Base-by-base conservation (phyloP, 2,329 filamentous ascomycete genomes). In the Claviceps sp. region DNA sequence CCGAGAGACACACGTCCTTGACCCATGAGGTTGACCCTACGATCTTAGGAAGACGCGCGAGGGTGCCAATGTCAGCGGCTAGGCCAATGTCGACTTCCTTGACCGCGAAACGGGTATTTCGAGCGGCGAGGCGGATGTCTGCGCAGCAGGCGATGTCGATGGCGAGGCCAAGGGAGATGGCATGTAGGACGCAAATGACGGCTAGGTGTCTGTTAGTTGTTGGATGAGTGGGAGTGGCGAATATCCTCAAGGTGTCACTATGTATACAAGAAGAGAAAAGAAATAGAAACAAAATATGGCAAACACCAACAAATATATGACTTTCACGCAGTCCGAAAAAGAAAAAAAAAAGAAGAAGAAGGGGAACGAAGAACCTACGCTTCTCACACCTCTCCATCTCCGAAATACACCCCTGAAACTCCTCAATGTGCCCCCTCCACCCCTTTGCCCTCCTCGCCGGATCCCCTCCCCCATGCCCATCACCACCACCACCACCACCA, bases 371-470 rank as follows among this genome's bases (percentile, higher is more conserved):
- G 14, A 13, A 54, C 54, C 7, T 48, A 84, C 81, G 88, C 70
- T 97, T 97, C 70, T 93, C 86, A 68, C 91, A 97, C 59, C 77
- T 82, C 66, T 96, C 91, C 50, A 95, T 72, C 14, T 82, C 77
- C 1, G 75, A 76, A 56, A 98, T 82, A 61, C 82, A 85, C 50
- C 78, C 76, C 67, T 98, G 93, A 66, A 96, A 94, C 56, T 88
- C 81, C 55, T 76, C 68, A 53, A 97, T 83, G 64, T 88, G 78
- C 37, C 81, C 76, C 48, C 86, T 77, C 48, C 90, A 61, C 4
- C 62, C 61, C 38, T 75, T 74, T 0, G 85, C 84, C 57, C 72
- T 79, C 56, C 88, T 77, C 2, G 85, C 85, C 0, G 73, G 65
- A 63, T 94, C 88, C 11, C 7, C 30, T 18, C 45, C 45, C 18